Base-by-base conservation (phyloP, 495 filamentous ascomycete species). In the Hypoxylon fragiforme region DNA sequence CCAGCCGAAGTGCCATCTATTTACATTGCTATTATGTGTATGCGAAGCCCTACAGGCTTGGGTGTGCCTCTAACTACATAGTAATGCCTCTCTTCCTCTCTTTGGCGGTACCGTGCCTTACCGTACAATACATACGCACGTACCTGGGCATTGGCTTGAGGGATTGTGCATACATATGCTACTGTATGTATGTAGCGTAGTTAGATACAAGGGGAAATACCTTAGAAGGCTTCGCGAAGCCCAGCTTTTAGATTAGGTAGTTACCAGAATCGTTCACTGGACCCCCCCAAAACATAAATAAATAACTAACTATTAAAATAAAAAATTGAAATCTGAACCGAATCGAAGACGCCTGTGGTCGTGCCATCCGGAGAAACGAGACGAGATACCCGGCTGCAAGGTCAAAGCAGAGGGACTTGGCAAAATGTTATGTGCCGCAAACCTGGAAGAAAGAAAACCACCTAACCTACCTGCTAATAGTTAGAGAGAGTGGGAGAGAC, bases 311-410 rank as follows among this genome's bases (percentile, higher is more conserved):
- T 28, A 32, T 15, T 14, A 19, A 16, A 16, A n/a, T 12, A 43
- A 34, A 21, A 49, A 56, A 52, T 44, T 47, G 48, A 49, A 62
- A 62, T 62, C 58, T 62, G 52, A 57, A 62, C 58, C 58, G 58
- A 52, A 62, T 62, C 58, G 52, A 50, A 41, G 21, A 38, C 31
- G 21, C 11, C 7, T 49, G 44, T 62, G 58, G 58, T 53, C 32
- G 52, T 35, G 46, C 58, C 58, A 62, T 62, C 57, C 58, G 58
- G 58, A 52, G 52, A 62, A 57, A 57, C 58, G 58, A 62, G 58
- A 54, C 58, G 52, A 62, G 58, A 62, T 62, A 62, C 58, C 58
- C 58, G 58, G 58, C 58, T 62, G 58, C 58, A 62, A n/a, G 58
- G 58, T 57, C 58, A 62, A 53, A 57, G 58, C 58, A 50, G n/a